phyloP scores from a whole-genome alignment of 441 rosid species.

The Populus hybrid region DNA sequence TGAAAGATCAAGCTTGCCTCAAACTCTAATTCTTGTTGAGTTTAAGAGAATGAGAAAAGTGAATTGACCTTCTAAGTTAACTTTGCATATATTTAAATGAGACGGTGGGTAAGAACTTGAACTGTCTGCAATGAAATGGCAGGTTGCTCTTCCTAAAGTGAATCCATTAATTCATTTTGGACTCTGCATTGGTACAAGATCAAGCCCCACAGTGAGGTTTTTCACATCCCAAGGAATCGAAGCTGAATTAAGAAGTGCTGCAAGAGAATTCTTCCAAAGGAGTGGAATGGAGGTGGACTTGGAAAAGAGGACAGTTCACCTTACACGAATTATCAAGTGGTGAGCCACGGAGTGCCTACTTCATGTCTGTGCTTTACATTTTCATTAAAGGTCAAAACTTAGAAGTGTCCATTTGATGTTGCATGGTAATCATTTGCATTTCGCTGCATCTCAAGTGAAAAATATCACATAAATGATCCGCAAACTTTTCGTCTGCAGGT shows the following conservation, averaged over 20 bases:
- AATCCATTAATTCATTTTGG: slow-evolving; percentile 87
- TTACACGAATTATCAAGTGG: slow-evolving; percentile 75
- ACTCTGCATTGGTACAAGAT: slow-evolving; percentile 73
- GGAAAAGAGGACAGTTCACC: slow-evolving; percentile 56
- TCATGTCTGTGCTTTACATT: background rate
- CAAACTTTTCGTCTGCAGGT: slow-evolving; percentile 37
- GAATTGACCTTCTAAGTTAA: background rate
- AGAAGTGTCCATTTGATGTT: background rate
- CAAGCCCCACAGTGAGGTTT: slow-evolving; percentile 75
- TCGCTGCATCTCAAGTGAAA: background rate
- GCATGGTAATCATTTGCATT: background rate
- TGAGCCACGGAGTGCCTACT: slow-evolving; percentile 15
- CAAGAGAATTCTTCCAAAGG: slow-evolving; percentile 61
- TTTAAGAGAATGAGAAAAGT: background rate
- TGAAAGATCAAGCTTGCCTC: background rate
- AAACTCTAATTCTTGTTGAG: background rate
- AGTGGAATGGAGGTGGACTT: slow-evolving; percentile 56
- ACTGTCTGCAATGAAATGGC: slow-evolving; percentile 10
- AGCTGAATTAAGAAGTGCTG: slow-evolving; percentile 60
- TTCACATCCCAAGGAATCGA: slow-evolving; percentile 63
- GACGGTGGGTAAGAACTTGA: background rate
- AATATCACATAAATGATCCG: background rate
- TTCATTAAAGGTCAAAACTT: background rate
- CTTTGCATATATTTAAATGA: background rate
- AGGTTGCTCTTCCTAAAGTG: slow-evolving; percentile 50